Percentiles rank a stretch among this genome's conserved stretches.
phyloP scores from a whole-genome alignment of 164 flowering plant species.

The Kingdonia uniflora region DNA sequence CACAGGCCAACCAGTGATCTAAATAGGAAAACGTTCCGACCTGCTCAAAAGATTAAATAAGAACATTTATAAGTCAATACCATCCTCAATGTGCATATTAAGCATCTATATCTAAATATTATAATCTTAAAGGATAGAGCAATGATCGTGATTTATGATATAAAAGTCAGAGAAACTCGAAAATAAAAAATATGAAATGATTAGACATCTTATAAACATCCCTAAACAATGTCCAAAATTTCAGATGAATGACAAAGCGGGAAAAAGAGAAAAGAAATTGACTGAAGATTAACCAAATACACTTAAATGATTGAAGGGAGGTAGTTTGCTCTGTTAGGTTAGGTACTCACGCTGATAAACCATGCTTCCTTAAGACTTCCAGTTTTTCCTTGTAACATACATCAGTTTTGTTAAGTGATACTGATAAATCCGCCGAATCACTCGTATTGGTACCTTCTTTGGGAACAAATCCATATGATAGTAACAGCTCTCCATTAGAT shows the following conservation, averaged over 20 bases:
- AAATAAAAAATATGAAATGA: not conserved
- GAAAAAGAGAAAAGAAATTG: no score
- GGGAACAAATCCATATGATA: conserved; percentile 96
- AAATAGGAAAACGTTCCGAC: conserved; percentile 65
- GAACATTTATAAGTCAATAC: no score
- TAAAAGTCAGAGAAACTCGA: not conserved
- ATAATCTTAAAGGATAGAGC: no score
- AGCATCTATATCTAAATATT: no score
- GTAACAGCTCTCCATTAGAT: conserved; percentile 90
- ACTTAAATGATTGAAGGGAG: not conserved
- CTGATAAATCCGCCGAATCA: conserved; percentile 73
- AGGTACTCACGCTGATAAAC: conserved; percentile 63
- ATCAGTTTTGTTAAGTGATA: conserved; percentile 68
- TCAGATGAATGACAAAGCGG: not conserved
- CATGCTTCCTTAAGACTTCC: conserved; percentile 62
- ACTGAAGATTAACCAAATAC: not conserved
- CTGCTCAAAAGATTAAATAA: conserved; percentile 28
- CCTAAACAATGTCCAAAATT: not conserved
- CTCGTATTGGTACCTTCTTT: conserved; percentile 80
- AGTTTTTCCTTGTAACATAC: conserved; percentile 64
- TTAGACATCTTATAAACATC: not conserved
- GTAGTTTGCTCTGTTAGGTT: not conserved
- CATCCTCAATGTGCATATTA: no score
- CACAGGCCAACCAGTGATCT: conserved; percentile 85
- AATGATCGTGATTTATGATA: no score